These are phyloP conservation scores for Medicago ruthenica DNA, from an alignment of 306 rosid species.

Conservation along the genomic window DNA sequence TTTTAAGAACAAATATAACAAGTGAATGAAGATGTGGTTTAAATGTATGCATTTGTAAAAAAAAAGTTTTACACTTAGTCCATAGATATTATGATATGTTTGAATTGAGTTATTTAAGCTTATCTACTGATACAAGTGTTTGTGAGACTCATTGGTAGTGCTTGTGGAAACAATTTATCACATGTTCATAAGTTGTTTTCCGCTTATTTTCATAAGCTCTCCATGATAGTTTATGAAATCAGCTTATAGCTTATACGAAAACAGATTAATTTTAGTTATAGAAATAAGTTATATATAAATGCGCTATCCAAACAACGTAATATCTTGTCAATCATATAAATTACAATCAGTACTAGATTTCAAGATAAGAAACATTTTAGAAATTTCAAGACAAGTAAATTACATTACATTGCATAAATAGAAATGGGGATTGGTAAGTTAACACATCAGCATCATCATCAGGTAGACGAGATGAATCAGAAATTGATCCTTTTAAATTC, in stretches of 20 bases:
- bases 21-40: background rate
- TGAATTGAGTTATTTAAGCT: background rate
- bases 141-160: background rate
- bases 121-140: background rate
- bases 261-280: background rate
- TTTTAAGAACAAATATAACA: background rate
- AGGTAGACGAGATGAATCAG: slow-evolving; percentile 44
- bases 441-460: slow-evolving; percentile 48
- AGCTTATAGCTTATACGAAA: background rate
- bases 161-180: background rate
- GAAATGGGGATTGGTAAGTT: background rate
- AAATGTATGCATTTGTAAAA: background rate
- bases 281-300: background rate
- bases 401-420: background rate
- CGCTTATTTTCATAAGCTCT: background rate
- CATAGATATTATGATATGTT: background rate
- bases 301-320: background rate
- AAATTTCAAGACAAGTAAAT: background rate
- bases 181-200: background rate
- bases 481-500: slow-evolving; percentile 44
- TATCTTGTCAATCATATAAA: background rate
- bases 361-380: background rate
- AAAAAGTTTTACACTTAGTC: background rate
- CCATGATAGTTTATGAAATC: background rate
- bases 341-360: background rate